Evolutionary conservation across 306 rosid species (phyloP), one percentile per base, ranked within the genome.

Genomic region (Astragalus glycyphyllos): DNA sequence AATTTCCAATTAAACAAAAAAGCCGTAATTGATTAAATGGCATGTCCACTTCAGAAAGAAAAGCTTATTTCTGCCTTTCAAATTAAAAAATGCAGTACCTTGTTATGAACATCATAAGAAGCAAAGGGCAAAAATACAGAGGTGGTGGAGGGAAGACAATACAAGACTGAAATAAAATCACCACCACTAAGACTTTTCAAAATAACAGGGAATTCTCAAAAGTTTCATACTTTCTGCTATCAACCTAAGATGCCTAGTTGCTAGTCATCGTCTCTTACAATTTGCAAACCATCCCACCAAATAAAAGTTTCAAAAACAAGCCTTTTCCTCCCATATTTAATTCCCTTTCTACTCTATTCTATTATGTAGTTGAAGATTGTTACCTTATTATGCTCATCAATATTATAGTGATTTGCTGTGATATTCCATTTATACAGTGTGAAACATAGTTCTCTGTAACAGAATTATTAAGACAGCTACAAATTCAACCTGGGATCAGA

Each of bases 121-220:
- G 12, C 26, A 64, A 47, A 29, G 0, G 14, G 20, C 11, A 64
- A 57, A 50, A 64, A 9, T 2, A 46, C 5, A 74, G 8, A 68
- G 41, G n/a, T 31, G 34, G 10, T 38, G 4, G 23, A 59, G 67
- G 12, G 10, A 32, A 4, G 6, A 14, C 2, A 35, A 6, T 11
- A 8, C 50, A 51, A 50, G 46, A 65, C 68, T 23, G 50, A 56
- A 50, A 15, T 29, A 50, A 15, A 8, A 75, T 35, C 65, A 31
- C 20, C 8, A 8, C 55, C 23, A 20, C 23, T 20, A 61, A 45
- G n/a, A 42, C 20, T 38, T 46, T 15, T 6, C 29, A 62, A 58
- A 58, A 72, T 6, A 77, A 61, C 58, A 47, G 41, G 48, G 77
- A 15, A 72, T 42, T 73, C 63, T 44, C 26, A 64, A 57, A 44